Percentiles rank a stretch among this genome's conserved stretches.
These are phyloP conservation scores for Pistacia atlantica DNA, from an alignment of 345 rosid species.

Conservation along the genomic window DNA sequence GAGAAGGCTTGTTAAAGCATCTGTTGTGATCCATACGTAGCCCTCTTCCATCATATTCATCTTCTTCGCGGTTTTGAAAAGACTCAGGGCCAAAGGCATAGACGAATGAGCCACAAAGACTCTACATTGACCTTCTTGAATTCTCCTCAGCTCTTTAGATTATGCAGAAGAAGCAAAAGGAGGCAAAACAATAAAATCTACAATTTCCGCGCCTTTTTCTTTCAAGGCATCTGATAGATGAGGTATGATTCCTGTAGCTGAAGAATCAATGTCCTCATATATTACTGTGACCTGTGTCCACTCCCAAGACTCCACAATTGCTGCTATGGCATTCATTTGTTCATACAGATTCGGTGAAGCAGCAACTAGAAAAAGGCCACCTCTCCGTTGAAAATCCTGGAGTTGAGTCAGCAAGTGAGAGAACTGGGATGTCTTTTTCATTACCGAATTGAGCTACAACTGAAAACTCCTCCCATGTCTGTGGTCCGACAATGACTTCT, in stretches of 20 bases:
- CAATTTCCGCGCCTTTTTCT: slow-evolving; percentile 15
- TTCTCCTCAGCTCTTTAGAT: slow-evolving; percentile 11
- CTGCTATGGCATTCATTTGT: slow-evolving; percentile 34
- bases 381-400: slow-evolving; percentile 26
- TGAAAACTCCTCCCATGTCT: slow-evolving; percentile 32
- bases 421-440: slow-evolving; percentile 20
- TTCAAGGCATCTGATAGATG: slow-evolving; percentile 19
- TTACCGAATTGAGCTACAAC: slow-evolving; percentile 15
- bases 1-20: slow-evolving; percentile 23
- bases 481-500: slow-evolving; percentile 32
- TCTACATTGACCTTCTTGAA: slow-evolving; percentile 23
- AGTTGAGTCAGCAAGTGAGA: slow-evolving; percentile 23
- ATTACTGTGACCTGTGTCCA: slow-evolving; percentile 28
- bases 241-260: slow-evolving; percentile 10
- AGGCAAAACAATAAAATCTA: slow-evolving; percentile 8
- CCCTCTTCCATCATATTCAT: slow-evolving; percentile 36
- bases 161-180: slow-evolving; percentile 2
- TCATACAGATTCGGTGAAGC: slow-evolving; percentile 20
- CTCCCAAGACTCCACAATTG: slow-evolving; percentile 25
- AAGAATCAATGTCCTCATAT: slow-evolving; percentile 24
- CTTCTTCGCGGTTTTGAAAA: slow-evolving; percentile 29
- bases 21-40: slow-evolving; percentile 39
- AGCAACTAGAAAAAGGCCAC: slow-evolving; percentile 28
- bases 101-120: slow-evolving; percentile 41
- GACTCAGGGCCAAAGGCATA: background rate